phyloP scores from a whole-genome alignment of 148 eudicot genomes.

The Fagopyrum esculentum region DNA sequence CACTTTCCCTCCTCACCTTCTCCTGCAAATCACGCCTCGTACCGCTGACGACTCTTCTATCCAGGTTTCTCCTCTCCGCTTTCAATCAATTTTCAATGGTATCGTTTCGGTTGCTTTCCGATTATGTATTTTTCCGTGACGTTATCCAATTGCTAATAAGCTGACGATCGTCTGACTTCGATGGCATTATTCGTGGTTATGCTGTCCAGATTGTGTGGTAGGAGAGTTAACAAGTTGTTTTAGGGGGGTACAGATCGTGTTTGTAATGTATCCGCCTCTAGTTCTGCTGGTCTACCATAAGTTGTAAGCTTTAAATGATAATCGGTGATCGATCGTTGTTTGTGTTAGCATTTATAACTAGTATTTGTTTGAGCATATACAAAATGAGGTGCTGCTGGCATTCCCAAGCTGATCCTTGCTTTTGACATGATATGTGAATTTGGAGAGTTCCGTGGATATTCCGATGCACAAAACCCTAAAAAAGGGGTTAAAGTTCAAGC shows the following conservation, averaged over 20 bases:
- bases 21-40: constrained; percentile 59
- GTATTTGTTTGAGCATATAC: not conserved
- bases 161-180: not conserved
- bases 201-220: not conserved
- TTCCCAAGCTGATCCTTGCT: not conserved
- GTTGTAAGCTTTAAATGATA: not conserved
- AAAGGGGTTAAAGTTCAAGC: not conserved
- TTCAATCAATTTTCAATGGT: not conserved
- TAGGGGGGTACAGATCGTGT: not conserved
- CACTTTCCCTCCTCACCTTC: constrained; percentile 61
- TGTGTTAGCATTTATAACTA: not conserved
- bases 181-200: not conserved
- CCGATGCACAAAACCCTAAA: no score
- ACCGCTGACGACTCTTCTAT: constrained; percentile 73
- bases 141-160: not conserved
- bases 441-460: not conserved
- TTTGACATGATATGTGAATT: not conserved
- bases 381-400: not conserved
- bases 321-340: not conserved
- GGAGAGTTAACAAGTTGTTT: not conserved
- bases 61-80: constrained; percentile 41
- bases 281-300: not conserved
- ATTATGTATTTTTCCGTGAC: not conserved
- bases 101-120: not conserved
- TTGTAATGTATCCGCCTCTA: not conserved